These are phyloP conservation scores for Cytidiella melzeri DNA, from an alignment of 768 basidiomycete species.

Conservation along the genomic window DNA sequence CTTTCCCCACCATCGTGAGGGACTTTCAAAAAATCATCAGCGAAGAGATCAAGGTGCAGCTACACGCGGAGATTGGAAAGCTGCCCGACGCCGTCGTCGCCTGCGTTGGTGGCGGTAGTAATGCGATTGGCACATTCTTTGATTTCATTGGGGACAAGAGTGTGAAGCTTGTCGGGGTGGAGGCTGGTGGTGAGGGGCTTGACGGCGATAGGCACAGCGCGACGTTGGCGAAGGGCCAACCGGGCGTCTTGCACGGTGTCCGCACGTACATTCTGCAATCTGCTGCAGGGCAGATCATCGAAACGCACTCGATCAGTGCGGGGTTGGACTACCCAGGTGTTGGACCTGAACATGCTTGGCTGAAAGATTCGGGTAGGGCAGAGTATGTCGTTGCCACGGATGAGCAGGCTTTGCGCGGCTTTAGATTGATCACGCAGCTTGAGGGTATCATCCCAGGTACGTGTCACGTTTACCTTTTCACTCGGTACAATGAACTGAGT, in stretches of 20 bases:
- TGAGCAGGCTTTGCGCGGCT: slow-evolving; percentile 88
- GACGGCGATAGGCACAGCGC: slow-evolving; percentile 88
- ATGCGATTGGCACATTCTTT: slow-evolving; percentile 97
- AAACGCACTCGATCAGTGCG: slow-evolving; percentile 96
- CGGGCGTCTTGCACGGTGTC: slow-evolving; percentile 95
- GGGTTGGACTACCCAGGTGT: slow-evolving; percentile 97
- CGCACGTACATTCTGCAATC: slow-evolving; percentile 94
- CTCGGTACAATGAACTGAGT: too few species aligned
- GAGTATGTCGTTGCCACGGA: slow-evolving; percentile 94
- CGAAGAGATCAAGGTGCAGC: slow-evolving; percentile 86
- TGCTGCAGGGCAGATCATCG: slow-evolving; percentile 84
- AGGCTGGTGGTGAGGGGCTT: slow-evolving; percentile 96
- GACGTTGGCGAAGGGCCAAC: slow-evolving; percentile 83
- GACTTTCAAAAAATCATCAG: slow-evolving; percentile 98
- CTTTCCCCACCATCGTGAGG: slow-evolving; percentile 97
- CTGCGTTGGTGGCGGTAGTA: slow-evolving; percentile 96
- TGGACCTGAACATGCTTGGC: slow-evolving; percentile 96
- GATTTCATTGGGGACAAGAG: slow-evolving; percentile 88
- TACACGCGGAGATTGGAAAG: slow-evolving; percentile 67
- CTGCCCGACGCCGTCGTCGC: slow-evolving; percentile 93
- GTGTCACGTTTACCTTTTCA: slow-evolving; percentile 17
- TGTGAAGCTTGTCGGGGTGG: slow-evolving; percentile 88
- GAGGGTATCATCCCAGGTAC: slow-evolving; percentile 96
- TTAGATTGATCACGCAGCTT: slow-evolving; percentile 83
- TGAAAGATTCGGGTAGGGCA: slow-evolving; percentile 91